Percentiles rank a stretch among this genome's conserved stretches.
These are phyloP conservation scores for Fusarium virguliforme DNA, from an alignment of 2,329 filamentous ascomycete genomes.

Conservation along the genomic window DNA sequence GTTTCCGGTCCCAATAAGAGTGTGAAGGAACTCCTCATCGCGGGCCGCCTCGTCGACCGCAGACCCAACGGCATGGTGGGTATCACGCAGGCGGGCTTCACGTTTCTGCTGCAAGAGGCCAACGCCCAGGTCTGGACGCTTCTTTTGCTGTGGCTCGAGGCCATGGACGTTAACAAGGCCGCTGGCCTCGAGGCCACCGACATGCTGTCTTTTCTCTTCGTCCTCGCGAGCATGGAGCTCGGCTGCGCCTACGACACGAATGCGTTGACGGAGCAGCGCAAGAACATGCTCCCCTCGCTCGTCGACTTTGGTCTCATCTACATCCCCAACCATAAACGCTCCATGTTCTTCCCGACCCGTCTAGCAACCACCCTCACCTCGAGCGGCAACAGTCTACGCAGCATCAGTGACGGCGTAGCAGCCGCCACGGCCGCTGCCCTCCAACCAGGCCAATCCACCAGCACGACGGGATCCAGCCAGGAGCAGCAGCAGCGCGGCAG, in stretches of 20 bases:
- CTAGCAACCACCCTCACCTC: constrained; percentile 91
- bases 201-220: constrained; percentile 95
- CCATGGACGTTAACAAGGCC: constrained; percentile 73
- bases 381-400: constrained; percentile 82
- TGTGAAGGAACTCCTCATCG: constrained; percentile 87
- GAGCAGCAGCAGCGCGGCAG: constrained; percentile 79
- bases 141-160: constrained; percentile 92
- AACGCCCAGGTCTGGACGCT: constrained; percentile 98
- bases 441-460: constrained; percentile 56
- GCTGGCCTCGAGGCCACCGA: constrained; percentile 90
- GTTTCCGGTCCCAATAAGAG: constrained; percentile 76
- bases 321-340: constrained; percentile 70
- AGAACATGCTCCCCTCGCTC: constrained; percentile 90
- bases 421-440: constrained; percentile 72
- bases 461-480: constrained; percentile 56
- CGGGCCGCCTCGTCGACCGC: constrained; percentile 84
- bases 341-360: constrained; percentile 89
- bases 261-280: constrained; percentile 85
- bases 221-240: constrained; percentile 92
- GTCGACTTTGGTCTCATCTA: constrained; percentile 95
- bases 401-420: constrained; percentile 77
- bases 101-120: constrained; percentile 93
- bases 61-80: constrained; percentile 76
- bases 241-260: constrained; percentile 92
- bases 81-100: constrained; percentile 95